These are phyloP conservation scores for Austroboletus rostrupii DNA, from an alignment of 1,284 basidiomycete species.

Conservation along the genomic window DNA sequence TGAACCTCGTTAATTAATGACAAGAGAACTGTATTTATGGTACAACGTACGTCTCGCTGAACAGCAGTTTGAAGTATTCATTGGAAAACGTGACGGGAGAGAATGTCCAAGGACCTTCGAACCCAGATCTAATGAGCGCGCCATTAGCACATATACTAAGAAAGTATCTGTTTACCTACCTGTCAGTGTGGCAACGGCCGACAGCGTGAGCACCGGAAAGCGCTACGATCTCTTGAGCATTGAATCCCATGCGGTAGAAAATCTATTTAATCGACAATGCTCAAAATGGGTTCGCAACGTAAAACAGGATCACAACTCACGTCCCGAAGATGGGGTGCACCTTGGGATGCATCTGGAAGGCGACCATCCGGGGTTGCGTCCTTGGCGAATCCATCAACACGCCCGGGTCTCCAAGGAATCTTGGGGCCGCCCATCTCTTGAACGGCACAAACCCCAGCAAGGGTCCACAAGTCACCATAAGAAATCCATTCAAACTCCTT, in stretches of 20 bases:
- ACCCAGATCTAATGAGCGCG: constrained; percentile 61
- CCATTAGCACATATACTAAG: background rate
- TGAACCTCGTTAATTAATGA: background rate
- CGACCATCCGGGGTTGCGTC: constrained; percentile 90
- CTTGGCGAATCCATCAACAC: constrained; percentile 76
- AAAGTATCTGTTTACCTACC: constrained; percentile 36
- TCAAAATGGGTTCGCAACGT: background rate
- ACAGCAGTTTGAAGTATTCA: constrained; percentile 85
- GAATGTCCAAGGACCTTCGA: constrained; percentile 90
- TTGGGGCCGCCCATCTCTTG: constrained; percentile 86
- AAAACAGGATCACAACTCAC: constrained; percentile 38
- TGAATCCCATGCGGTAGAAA: constrained; percentile 95
- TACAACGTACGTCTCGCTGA: constrained; percentile 73
- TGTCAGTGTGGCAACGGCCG: constrained; percentile 85
- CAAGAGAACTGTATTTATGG: background rate
- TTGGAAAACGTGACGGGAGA: constrained; percentile 86
- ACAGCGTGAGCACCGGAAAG: constrained; percentile 93
- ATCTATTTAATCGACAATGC: constrained; percentile 43
- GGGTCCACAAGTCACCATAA: constrained; percentile 93
- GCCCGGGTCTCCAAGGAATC: constrained; percentile 85
- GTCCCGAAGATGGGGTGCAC: constrained; percentile 79
- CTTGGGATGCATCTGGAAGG: constrained; percentile 87
- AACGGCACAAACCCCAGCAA: constrained; percentile 81
- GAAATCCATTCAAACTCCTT: constrained; percentile 85
- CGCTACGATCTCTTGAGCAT: constrained; percentile 96